phyloP scores from a whole-genome alignment of 2,329 filamentous ascomycete species.

The Aaosphaeria arxii region DNA sequence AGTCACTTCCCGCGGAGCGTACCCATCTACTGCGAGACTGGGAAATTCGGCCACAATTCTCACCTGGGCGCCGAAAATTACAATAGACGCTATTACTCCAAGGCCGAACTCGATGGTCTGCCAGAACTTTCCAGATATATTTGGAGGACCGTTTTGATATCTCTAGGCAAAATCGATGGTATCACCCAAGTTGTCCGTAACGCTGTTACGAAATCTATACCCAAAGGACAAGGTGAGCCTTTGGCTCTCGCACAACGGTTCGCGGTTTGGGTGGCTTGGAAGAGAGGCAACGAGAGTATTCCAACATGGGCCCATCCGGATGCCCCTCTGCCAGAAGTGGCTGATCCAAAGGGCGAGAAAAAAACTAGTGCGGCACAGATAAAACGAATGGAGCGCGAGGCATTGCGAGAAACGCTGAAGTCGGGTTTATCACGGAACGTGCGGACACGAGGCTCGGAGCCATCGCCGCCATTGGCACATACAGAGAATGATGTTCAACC shows the following conservation, averaged over 20 bases:
- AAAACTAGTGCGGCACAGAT: conserved; percentile 55
- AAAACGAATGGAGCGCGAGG: conserved; percentile 55
- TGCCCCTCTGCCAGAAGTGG: conserved; percentile 46
- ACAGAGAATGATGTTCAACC: conserved; percentile 4
- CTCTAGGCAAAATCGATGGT: conserved; percentile 59
- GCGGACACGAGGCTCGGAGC: conserved; percentile 30
- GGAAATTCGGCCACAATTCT: conserved; percentile 52
- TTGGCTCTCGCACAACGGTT: conserved; percentile 59
- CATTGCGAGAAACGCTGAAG: conserved; percentile 43
- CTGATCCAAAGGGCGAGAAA: conserved; percentile 42
- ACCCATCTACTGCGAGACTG: conserved; percentile 59
- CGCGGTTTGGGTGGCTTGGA: conserved; percentile 66
- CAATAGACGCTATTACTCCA: conserved; percentile 61
- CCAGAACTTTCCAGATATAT: conserved; percentile 60
- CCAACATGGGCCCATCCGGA: conserved; percentile 62
- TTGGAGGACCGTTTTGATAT: conserved; percentile 61
- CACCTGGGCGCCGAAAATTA: conserved; percentile 52
- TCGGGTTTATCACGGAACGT: conserved; percentile 42
- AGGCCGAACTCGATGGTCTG: conserved; percentile 60
- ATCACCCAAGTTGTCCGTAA: conserved; percentile 58
- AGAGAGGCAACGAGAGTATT: conserved; percentile 61
- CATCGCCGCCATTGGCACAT: conserved; percentile 10
- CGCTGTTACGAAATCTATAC: conserved; percentile 61
- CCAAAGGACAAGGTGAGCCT: conserved; percentile 60
- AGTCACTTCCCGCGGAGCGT: conserved; percentile 54